These are phyloP conservation scores for Fraxinus anomala DNA, from an alignment of 257 asterid genomes.

Conservation along the genomic window DNA sequence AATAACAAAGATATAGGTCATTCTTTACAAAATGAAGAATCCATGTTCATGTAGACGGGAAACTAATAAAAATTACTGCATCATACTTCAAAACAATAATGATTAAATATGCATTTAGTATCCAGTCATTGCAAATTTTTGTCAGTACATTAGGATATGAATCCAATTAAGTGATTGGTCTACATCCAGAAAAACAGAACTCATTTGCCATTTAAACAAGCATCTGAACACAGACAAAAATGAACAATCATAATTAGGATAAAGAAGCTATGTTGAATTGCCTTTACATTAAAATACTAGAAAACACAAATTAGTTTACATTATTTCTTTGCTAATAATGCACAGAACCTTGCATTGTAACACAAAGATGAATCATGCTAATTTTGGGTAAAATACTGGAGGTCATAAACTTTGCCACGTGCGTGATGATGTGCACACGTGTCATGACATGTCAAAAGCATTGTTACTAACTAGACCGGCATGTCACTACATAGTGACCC, in stretches of 20 bases:
- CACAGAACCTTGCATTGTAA: neutral
- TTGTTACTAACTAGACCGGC: neutral
- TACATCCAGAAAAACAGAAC: neutral
- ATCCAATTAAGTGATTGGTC: neutral
- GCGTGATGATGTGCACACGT: neutral
- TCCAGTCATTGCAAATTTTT: neutral
- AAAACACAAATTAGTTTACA: neutral
- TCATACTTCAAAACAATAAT: neutral
- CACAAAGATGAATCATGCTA: neutral
- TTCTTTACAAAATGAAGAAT: neutral
- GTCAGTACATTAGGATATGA: neutral
- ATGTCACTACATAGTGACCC: neutral
- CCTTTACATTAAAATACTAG: neutral
- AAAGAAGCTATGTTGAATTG: neutral
- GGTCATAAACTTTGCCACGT: neutral
- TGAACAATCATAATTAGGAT: neutral
- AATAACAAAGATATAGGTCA: neutral
- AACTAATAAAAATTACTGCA: neutral
- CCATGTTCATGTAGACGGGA: neutral
- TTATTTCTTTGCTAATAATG: neutral
- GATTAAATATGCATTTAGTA: slow-evolving; percentile 6
- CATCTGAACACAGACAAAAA: neutral
- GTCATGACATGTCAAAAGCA: neutral
- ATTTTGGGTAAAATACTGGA: neutral
- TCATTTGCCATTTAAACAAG: neutral